Conservation (phyloP, 2,329 filamentous ascomycete genomes). For the Sporothrix inflata region DNA sequence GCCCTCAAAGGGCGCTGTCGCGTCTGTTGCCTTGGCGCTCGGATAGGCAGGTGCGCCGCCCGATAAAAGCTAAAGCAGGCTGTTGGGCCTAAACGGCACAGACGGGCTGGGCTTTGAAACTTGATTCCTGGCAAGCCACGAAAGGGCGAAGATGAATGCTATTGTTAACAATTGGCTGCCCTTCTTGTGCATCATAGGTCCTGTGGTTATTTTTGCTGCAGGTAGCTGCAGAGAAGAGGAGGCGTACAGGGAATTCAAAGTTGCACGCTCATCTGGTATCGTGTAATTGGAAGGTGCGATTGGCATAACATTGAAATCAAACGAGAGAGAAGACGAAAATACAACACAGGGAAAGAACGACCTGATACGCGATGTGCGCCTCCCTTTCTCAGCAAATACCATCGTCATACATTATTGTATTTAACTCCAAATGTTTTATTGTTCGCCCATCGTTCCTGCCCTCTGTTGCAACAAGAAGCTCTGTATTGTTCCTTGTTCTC, state of each 20-base stretch:
- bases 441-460: background rate
- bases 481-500: background rate
- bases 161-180: background rate
- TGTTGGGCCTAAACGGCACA: conserved; percentile 6
- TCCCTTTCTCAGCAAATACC: background rate
- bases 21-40: background rate
- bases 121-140: background rate
- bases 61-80: background rate
- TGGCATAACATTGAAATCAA: background rate
- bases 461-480: background rate
- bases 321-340: background rate
- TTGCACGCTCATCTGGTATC: background rate
- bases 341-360: background rate
- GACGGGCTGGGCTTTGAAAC: background rate
- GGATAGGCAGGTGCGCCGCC: background rate
- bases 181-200: no score
- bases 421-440: background rate
- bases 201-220: background rate
- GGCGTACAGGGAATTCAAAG: background rate
- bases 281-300: background rate
- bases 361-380: background rate
- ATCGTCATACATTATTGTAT: background rate
- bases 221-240: background rate
- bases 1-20: conserved; percentile 8
- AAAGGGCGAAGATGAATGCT: background rate